Base-by-base conservation (phyloP, 495 filamentous ascomycete genomes). In the Aspergillus bertholletiae region DNA sequence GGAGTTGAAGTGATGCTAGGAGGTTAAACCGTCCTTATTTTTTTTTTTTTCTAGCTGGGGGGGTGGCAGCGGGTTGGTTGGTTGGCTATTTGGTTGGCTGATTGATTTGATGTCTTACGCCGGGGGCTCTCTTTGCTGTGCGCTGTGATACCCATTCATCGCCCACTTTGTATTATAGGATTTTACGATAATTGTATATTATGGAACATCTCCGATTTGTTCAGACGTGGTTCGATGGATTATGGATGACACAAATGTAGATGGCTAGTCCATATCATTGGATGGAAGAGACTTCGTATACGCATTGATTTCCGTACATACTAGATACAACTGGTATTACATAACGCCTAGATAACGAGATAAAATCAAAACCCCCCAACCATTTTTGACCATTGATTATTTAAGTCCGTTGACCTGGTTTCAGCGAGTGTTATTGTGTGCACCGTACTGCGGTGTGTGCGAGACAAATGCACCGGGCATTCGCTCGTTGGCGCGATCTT, bases 1-100 rank as follows among this genome's bases (percentile, higher is more conserved):
- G 79, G 85, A 88, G 72, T 70, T 73, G 27, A 62, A 56, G 32
- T 60, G 47, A 47, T 21, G 6, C 39, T 37, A 21, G 28, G 2
- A 27, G 20, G 18, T n/a, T n/a, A n/a, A n/a, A n/a, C n/a, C n/a
- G n/a, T n/a, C n/a, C n/a, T n/a, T n/a, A n/a, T n/a, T n/a, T n/a
- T n/a, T n/a, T n/a, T n/a, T n/a, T n/a, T n/a, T n/a, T n/a, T n/a
- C n/a, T n/a, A n/a, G n/a, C n/a, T n/a, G n/a, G n/a, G n/a, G n/a
- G n/a, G n/a, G n/a, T n/a, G n/a, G n/a, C n/a, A n/a, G n/a, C n/a
- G n/a, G n/a, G n/a, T n/a, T n/a, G n/a, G n/a, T n/a, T n/a, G n/a
- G n/a, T n/a, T n/a, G n/a, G n/a, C n/a, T n/a, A n/a, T n/a, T n/a
- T n/a, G n/a, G n/a, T n/a, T n/a, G n/a, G n/a, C n/a, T n/a, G n/a